Conservation (phyloP, 257 asterid genomes). For the Fraxinus cuspidata region DNA sequence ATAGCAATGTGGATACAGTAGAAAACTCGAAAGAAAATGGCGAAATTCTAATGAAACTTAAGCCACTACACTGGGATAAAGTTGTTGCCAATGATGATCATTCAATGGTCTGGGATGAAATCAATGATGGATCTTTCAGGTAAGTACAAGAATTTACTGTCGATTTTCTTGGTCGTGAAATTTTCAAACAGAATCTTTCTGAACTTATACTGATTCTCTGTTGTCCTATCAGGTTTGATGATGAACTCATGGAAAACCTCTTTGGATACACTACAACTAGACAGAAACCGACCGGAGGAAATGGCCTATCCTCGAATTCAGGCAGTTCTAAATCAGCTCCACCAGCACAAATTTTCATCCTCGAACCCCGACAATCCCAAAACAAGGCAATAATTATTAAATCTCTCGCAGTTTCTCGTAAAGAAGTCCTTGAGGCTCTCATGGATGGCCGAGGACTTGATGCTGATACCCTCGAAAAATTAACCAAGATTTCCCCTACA, state of each 20-base stretch:
- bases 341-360: constrained; percentile 55
- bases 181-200: neutral
- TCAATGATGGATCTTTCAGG: constrained; percentile 83
- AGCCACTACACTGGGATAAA: constrained; percentile 93
- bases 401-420: constrained; percentile 60
- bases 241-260: constrained; percentile 70
- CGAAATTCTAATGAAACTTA: constrained; percentile 48
- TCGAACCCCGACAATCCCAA: constrained; percentile 79
- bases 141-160: constrained; percentile 17
- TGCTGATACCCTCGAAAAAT: constrained; percentile 69
- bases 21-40: constrained; percentile 30
- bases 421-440: constrained; percentile 65
- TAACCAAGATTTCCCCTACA: constrained; percentile 69
- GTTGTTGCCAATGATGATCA: constrained; percentile 69
- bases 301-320: constrained; percentile 27
- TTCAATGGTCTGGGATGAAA: constrained; percentile 91
- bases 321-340: constrained; percentile 36
- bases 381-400: constrained; percentile 74
- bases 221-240: constrained; percentile 59
- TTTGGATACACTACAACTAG: constrained; percentile 54
- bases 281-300: constrained; percentile 37
- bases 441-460: constrained; percentile 65
- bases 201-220: neutral
- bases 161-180: neutral
- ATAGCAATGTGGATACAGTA: constrained; percentile 21